Evolutionary conservation across 2,329 filamentous ascomycete genomes (phyloP).

Genomic region (Graphium sp.): DNA sequence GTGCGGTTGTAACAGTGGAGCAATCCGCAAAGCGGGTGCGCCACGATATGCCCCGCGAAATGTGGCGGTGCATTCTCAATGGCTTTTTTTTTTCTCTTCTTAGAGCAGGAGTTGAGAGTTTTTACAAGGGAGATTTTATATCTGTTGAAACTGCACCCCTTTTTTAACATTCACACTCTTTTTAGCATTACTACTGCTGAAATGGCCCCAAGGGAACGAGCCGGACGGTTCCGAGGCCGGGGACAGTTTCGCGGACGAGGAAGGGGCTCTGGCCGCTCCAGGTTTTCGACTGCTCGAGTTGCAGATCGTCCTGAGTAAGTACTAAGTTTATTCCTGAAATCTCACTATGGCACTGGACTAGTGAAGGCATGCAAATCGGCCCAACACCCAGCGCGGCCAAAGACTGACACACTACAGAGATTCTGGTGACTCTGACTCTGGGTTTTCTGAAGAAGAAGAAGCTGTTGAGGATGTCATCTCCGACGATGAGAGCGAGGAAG

Average conservation of each 20-base stretch:
- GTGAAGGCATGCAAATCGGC: no score
- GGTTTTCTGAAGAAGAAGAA: slow-evolving; percentile 17
- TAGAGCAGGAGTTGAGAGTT: no score
- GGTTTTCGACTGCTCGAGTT: slow-evolving; percentile 27
- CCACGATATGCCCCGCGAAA: no score
- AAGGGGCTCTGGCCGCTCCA: slow-evolving; percentile 13
- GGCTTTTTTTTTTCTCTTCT: no score
- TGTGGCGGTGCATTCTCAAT: no score
- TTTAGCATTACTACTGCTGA: no score
- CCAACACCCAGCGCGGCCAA: slow-evolving; percentile 3
- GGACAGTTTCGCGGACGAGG: slow-evolving; percentile 16
- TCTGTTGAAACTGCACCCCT: no score
- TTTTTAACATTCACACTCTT: no score
- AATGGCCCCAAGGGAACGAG: slow-evolving; percentile 6
- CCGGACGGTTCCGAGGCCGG: slow-evolving; percentile 15
- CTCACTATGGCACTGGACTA: not conserved
- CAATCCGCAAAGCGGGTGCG: no score
- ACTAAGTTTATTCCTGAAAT: not conserved
- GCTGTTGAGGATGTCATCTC: slow-evolving; percentile 19
- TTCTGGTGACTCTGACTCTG: slow-evolving; percentile 11
- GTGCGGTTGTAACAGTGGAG: no score
- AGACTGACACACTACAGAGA: slow-evolving; percentile 4
- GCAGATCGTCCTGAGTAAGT: slow-evolving; percentile 21
- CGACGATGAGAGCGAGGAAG: slow-evolving; percentile 27
- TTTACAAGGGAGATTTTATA: no score